A percentile compares a stretch with the other conserved stretches of the same genome.
Conservation (phyloP, 306 rosid genomes). For the Trifolium fragiferum region DNA sequence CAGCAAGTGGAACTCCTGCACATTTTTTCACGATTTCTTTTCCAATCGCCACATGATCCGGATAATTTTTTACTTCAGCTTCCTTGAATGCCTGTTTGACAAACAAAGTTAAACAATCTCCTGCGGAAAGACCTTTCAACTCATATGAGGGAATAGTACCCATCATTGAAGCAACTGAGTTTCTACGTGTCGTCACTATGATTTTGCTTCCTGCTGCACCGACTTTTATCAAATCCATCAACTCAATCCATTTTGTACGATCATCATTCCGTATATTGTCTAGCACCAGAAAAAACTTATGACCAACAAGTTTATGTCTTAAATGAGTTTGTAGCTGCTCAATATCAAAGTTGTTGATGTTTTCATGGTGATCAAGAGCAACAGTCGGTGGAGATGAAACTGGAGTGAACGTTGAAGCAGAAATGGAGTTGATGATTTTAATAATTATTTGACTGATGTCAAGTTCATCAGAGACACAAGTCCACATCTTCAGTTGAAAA, state of each 20-base stretch:
- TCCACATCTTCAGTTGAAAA: neutral
- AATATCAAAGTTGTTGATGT: neutral
- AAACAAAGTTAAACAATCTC: neutral
- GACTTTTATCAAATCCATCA: neutral
- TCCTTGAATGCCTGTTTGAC: conserved; percentile 20
- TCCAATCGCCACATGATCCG: neutral
- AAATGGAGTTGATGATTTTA: neutral
- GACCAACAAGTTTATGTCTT: neutral
- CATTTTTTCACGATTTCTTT: conserved; percentile 16
- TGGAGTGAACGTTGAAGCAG: neutral
- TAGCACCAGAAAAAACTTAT: neutral
- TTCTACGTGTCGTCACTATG: neutral
- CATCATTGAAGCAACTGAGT: conserved; percentile 3
- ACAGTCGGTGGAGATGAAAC: neutral
- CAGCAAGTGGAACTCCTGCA: neutral
- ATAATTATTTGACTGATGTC: neutral
- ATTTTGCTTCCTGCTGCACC: neutral
- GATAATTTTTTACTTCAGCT: neutral
- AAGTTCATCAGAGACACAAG: neutral
- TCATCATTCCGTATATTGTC: conserved; percentile 8
- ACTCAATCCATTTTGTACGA: conserved; percentile 19
- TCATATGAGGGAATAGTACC: neutral
- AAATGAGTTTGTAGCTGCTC: neutral
- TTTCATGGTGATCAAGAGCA: neutral
- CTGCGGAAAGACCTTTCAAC: neutral